These are phyloP conservation scores for Silybum marianum DNA, from an alignment of 129 eudicot species.

Conservation along the genomic window DNA sequence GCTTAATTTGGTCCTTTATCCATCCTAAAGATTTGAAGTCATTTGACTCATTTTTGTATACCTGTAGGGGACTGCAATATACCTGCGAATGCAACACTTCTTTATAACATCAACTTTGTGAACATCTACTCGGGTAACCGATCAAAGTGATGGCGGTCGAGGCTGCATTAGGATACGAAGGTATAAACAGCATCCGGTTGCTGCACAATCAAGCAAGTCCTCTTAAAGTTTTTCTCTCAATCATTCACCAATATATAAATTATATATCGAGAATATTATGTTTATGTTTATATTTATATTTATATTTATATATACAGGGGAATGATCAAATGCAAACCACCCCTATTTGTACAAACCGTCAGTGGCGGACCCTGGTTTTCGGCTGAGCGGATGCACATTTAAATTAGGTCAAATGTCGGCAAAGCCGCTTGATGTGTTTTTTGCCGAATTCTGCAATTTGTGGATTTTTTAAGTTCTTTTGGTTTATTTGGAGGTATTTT, in stretches of 20 bases:
- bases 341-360: too few relatives aligned
- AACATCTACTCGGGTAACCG: slow-evolving; percentile 75
- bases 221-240: not conserved
- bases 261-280: not conserved
- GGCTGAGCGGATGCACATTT: too few relatives aligned
- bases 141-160: slow-evolving; percentile 21
- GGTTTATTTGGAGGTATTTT: too few relatives aligned
- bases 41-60: slow-evolving; percentile 8
- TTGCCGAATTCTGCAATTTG: too few relatives aligned
- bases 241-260: not conserved
- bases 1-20: not conserved
- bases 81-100: slow-evolving; percentile 91
- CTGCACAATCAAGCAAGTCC: slow-evolving; percentile 25
- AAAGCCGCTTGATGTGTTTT: too few relatives aligned
- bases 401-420: too few relatives aligned
- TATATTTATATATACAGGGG: too few relatives aligned
- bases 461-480: too few relatives aligned
- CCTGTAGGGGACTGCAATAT: slow-evolving; percentile 85
- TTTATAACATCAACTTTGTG: slow-evolving; percentile 71
- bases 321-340: too few relatives aligned
- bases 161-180: slow-evolving; percentile 6
- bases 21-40: not conserved
- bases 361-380: too few relatives aligned
- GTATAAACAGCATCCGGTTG: not conserved
- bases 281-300: too few relatives aligned